Evolutionary conservation across 768 basidiomycete genomes (phyloP), one percentile per base, ranked within the genome.

Genomic region (Cystobasidium onofrii): DNA sequence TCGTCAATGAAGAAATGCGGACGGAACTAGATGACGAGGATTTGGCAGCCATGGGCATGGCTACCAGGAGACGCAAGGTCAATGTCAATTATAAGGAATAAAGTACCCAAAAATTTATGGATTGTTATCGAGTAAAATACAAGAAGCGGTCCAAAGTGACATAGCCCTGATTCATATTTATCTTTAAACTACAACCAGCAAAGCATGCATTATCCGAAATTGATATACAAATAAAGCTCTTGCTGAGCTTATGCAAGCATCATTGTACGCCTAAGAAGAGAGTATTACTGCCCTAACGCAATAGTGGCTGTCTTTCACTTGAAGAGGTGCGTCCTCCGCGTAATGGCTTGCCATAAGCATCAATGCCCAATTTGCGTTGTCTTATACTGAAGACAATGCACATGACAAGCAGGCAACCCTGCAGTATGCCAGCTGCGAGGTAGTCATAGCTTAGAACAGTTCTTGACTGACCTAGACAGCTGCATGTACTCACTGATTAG

Each of bases 341-440:
- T 36, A 57, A 20, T 4, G 52, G 50, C 10, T 66, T 74, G 18
- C 75, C 75, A 44, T 64, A 75, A 25, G 75, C 75, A 46, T 75
- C 75, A 39, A 75, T 66, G n/a, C 75, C 75, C 4, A 50, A n/a
- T 23, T 57, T 33, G 23, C 75, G 84, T 79, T 98, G 94, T 17
- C 94, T 86, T 39, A 86, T 76, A 81, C 89, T 92, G 90, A 92
- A 98, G 9, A 84, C 77, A 13, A 96, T 80, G 78, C 96, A 99
- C 87, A 98, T 90, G 73, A 85, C 80, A 73, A 98, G 85, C 9
- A 98, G 85, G 41, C 83, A 84, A 0, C 87, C 88, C 80, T 98
- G 96, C 84, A 97, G 89, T 20, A 88, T 79, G 3, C 91, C 94
- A 0, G 94, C 69, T 71, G 54, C 2, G 6, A 52, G 2, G 57